Base-by-base conservation (phyloP, 495 filamentous ascomycete species). In the Tetracladium marchalianum region DNA sequence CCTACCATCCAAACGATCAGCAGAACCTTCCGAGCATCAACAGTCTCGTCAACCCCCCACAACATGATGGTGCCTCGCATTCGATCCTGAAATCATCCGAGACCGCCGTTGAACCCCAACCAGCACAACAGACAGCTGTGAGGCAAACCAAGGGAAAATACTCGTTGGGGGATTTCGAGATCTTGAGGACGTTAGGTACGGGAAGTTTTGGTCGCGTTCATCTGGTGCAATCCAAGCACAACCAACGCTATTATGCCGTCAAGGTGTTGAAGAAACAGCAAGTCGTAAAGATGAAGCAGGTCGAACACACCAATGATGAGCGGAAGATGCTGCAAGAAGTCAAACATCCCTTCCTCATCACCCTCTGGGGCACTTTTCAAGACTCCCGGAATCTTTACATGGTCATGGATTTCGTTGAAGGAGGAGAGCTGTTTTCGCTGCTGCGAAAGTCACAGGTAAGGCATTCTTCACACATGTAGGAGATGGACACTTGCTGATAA, bases 401-500 rank as follows among this genome's bases (percentile, higher is more conserved):
- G 92, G 92, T 98, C 53, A 97, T 98, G 92, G 92, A 97, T 59
- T 98, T 98, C 69, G 87, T 98, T n/a, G 93, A 98, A 65, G 92
- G 92, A 54, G 92, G 92, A 46, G 93, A 98, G 70, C 71, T 98
- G 41, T 98, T 98, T 65, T 96, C 90, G 58, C 62, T 97, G 54
- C 69, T 98, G 46, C 78, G 93, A 47, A 96, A 96, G 66, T 96
- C 90, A 33, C 93, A 95, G 73, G 92, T 96, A 71, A 67, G 84
- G 71, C 36, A 31, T 24, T 11, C 22, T 22, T 13, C n/a, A 41
- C 10, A 17, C 27, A 31, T n/a, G n/a, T 24, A 34, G 11, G 11
- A 31, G 27, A 13, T 18, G 12, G 31, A 13, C 13, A 22, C n/a
- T 32, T 51, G 24, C 47, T 55, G 27, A 51, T 19, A 16, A 16